Evolutionary conservation across 192 early-diverging fungal genomes (phyloP).

Genomic region (Umbelopsis sp.): DNA sequence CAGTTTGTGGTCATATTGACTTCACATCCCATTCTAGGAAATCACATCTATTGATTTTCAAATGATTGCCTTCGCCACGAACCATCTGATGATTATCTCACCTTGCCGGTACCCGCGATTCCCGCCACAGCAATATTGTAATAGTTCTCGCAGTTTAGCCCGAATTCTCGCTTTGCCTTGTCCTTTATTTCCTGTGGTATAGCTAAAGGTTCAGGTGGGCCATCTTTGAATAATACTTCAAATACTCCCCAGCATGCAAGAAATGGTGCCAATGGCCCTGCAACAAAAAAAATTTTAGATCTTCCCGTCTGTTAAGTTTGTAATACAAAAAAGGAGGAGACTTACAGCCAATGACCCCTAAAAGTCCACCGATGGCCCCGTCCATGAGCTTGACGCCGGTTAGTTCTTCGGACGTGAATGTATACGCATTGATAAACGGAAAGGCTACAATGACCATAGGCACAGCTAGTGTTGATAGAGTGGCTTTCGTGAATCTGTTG

Average conservation of each 20-base stretch:
- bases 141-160: constrained; percentile 34
- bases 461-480: constrained; percentile 31
- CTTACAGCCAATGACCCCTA: constrained; percentile 41
- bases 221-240: constrained; percentile 31
- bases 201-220: constrained; percentile 23
- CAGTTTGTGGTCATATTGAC: constrained; percentile 7
- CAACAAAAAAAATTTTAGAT: neutral
- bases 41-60: constrained; percentile 16
- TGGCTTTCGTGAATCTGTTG: constrained; percentile 30
- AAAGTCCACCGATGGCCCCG: constrained; percentile 34
- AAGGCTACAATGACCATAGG: constrained; percentile 41
- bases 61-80: constrained; percentile 14
- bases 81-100: constrained; percentile 20
- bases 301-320: neutral
- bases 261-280: constrained; percentile 36
- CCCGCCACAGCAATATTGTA: constrained; percentile 44
- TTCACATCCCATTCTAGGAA: neutral
- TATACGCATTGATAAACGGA: constrained; percentile 37
- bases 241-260: constrained; percentile 34
- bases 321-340: neutral
- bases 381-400: constrained; percentile 37
- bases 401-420: constrained; percentile 31
- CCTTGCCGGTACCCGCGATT: constrained; percentile 38
- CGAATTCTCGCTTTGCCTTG: constrained; percentile 23
- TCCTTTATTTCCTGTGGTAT: constrained; percentile 28